These are phyloP conservation scores for Candida methanosorbosa DNA, from an alignment of 805 yeast species.

Conservation along the genomic window DNA sequence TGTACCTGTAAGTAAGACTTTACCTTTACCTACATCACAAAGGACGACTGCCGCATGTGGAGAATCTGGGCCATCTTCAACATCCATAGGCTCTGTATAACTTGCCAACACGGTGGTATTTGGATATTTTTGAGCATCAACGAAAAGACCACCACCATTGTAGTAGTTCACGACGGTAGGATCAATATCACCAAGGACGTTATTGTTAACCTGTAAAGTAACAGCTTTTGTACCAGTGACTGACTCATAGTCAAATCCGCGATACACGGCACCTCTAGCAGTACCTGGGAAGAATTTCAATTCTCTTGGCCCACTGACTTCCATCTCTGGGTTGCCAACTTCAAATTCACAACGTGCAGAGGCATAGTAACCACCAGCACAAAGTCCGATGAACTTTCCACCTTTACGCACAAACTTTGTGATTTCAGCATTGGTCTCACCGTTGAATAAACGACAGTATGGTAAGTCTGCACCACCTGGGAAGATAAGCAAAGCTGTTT, in stretches of 20 bases:
- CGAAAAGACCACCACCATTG: conserved; percentile 89
- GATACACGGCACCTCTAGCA: conserved; percentile 72
- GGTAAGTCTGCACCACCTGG: conserved; percentile 99
- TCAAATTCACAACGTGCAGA: conserved; percentile 76
- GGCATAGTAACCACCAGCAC: conserved; percentile 93
- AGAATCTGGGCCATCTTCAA: conserved; percentile 21
- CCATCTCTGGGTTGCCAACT: conserved; percentile 58
- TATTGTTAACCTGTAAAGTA: conserved; percentile 29
- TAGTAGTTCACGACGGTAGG: conserved; percentile 39
- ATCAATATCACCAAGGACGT: conserved; percentile 20
- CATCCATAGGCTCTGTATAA: conserved; percentile 50
- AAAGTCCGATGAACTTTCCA: conserved; percentile 78
- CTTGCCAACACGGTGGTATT: conserved; percentile 68
- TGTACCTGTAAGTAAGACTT: conserved; percentile 69
- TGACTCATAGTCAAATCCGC: conserved; percentile 72
- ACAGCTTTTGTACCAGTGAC: conserved; percentile 70
- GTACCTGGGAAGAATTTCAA: conserved; percentile 74
- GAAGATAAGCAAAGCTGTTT: conserved; percentile 70
- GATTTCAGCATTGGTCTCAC: conserved; percentile 55
- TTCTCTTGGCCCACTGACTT: conserved; percentile 82
- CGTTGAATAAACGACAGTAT: conserved; percentile 63
- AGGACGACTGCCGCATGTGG: conserved; percentile 63
- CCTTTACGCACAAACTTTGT: conserved; percentile 63
- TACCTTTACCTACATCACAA: conserved; percentile 65
- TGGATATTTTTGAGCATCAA: conserved; percentile 53